Conservation (phyloP, 2,329 filamentous ascomycete species). For the Cordyceps cateniannulata region DNA sequence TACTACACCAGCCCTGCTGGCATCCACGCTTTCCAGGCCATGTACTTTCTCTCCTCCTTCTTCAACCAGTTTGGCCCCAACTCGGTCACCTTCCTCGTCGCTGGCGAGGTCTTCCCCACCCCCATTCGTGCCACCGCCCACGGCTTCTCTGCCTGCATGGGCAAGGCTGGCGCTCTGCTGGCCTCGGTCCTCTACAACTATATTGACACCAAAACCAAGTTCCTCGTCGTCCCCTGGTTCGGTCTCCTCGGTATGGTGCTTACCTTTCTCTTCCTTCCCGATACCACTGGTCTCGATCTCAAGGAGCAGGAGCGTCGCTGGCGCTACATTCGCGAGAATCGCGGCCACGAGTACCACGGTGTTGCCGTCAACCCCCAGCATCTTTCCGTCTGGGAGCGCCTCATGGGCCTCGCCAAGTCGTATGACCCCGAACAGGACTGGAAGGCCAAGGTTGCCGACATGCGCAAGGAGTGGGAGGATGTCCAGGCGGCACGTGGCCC, state of each 20-base stretch:
- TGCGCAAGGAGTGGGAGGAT: constrained; percentile 58
- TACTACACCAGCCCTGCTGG: constrained; percentile 69
- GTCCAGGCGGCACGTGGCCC: constrained; percentile 39
- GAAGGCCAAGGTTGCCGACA: constrained; percentile 77
- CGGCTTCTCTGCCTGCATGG: constrained; percentile 86
- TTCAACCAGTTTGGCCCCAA: constrained; percentile 99
- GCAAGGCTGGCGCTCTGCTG: constrained; percentile 81
- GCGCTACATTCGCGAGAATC: constrained; percentile 75
- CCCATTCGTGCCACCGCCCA: constrained; percentile 89
- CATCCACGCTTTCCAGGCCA: constrained; percentile 88
- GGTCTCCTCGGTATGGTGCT: constrained; percentile 80
- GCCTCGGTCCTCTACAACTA: constrained; percentile 93
- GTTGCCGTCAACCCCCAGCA: constrained; percentile 87
- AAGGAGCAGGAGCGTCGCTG: constrained; percentile 96
- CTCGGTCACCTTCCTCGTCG: constrained; percentile 91
- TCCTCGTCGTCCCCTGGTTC: constrained; percentile 93
- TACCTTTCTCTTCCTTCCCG: constrained; percentile 83
- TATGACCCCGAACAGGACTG: constrained; percentile 82
- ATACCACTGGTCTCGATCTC: constrained; percentile 91
- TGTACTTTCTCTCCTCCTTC: constrained; percentile 97
- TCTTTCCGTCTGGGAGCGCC: constrained; percentile 80
- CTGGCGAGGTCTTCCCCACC: constrained; percentile 93
- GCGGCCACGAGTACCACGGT: constrained; percentile 80
- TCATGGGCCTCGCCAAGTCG: constrained; percentile 68
- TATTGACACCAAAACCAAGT: constrained; percentile 77